Base-by-base conservation (phyloP, 768 basidiomycete genomes). In the Mycena maculata region DNA sequence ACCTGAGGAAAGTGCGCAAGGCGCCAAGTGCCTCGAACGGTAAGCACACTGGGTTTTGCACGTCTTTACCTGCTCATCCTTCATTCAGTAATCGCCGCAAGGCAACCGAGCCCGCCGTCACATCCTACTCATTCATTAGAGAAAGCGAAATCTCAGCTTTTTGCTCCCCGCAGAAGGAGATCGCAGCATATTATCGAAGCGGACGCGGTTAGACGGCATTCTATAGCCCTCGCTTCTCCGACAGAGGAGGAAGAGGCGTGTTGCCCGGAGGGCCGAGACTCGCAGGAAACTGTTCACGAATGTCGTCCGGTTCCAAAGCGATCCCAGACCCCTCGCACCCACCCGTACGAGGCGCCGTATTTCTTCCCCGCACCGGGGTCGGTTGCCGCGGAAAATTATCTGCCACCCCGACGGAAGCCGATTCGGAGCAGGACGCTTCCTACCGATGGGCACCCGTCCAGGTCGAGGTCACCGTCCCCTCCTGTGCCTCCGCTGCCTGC, bases 301-400 rank as follows among this genome's bases (percentile, higher is more conserved):
- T 27, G 59, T 25, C 58, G 50, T 60, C 47, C 72, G 36, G 75
- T 75, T 61, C 83, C 81, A 68, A 83, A 81, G 67, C 76, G 77
- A 45, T 78, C 81, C 4, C 74, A 76, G 54, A 73, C 77, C 0
- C 71, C 79, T 23, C 83, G 84, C 10, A 90, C 89, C 2, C 81
- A 87, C 53, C 89, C 90, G 3, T 91, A 90, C 69, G 85, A 86
- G 63, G 88, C 88, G 6, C 88, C 89, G 2, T 90, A 88, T 72
- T 89, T 87, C 76, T 85, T 87, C 70, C 84, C 87, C 22, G 77
- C 82, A 8, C 89, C 89, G 2, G 71, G 73, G 2, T 78, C 81
- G 0, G 80, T 77, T 0, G 76, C 73, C n/a, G 81, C 81, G 1
- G 68, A 67, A 13, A 77, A 71, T 30, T 82, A 82, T 60, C 71